Evolutionary conservation across 768 basidiomycete genomes (phyloP).

Genomic region (Strobilomyces echinocephalus): DNA sequence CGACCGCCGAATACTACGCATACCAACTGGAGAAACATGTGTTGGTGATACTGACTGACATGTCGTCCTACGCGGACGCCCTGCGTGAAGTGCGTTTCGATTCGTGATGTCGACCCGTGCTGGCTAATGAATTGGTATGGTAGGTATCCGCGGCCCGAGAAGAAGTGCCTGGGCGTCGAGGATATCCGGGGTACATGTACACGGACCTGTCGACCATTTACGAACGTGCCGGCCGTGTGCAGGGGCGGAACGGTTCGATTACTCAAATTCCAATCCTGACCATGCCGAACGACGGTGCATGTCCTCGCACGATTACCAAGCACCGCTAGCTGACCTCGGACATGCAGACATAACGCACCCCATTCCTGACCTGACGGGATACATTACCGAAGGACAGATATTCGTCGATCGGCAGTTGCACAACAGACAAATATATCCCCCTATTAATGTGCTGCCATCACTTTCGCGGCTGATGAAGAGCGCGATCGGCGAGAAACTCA

Average conservation of each 20-base stretch:
- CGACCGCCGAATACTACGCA: conserved; percentile 98
- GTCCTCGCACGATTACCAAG: conserved; percentile 13
- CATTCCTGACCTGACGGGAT: conserved; percentile 98
- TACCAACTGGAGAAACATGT: conserved; percentile 99
- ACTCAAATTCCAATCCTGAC: conserved; percentile 99
- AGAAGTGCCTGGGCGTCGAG: conserved; percentile 98
- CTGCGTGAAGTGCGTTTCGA: conserved; percentile 72
- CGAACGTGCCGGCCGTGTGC: conserved; percentile 96
- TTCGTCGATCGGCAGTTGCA: conserved; percentile 95
- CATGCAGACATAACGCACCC: conserved; percentile 96
- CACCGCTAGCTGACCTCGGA: conserved; percentile 24
- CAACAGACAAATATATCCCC: conserved; percentile 97
- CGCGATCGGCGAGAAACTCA: conserved; percentile 96
- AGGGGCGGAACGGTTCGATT: conserved; percentile 98
- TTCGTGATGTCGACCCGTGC: conserved; percentile 5
- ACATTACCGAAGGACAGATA: conserved; percentile 99
- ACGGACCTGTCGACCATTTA: conserved; percentile 99
- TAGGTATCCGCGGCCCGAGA: conserved; percentile 94
- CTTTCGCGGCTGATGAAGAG: conserved; percentile 99
- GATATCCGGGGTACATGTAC: conserved; percentile 98
- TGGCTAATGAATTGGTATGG: conserved; percentile 10
- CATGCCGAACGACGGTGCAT: conserved; percentile 97
- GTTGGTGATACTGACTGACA: conserved; percentile 97
- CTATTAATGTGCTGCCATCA: conserved; percentile 98
- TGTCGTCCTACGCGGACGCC: conserved; percentile 97